Evolutionary conservation across 257 asterid species (phyloP), one percentile per base, ranked within the genome.

Genomic region (Knoxia roxburghii): DNA sequence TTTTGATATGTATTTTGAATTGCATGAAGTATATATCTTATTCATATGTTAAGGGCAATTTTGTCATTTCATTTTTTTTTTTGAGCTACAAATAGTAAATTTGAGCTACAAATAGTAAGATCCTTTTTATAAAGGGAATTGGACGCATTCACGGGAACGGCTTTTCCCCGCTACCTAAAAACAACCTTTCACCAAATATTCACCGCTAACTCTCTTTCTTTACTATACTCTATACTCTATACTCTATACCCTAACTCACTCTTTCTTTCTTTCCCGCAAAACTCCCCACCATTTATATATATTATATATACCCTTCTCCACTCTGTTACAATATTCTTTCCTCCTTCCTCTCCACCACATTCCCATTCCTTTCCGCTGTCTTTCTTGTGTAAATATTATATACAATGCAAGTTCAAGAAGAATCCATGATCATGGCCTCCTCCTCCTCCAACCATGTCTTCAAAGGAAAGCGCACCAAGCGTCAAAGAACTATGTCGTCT

Each of bases 391-490:
- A n/a, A n/a, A n/a, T n/a, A n/a, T n/a, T n/a, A n/a, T n/a, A n/a
- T n/a, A n/a, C n/a, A 9, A 85, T 80, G 90, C 89, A 79, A 65
- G 69, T 72, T 69, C 85, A 79, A 57, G 83, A 80, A 50, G 76
- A 79, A 24, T 61, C 5, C 13, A 7, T 55, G 26, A 20, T 3
- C 18, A 7, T 55, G 26, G 17, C 1, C 18, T 32, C 23, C 2
- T 43, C 1, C 18, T 32, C 23, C 2, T 43, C 55, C 17, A 59
- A 46, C 53, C 63, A 40, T 39, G 77, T 83, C 78, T 74, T 83
- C 64, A 89, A 85, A 78, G 82, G 89, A 37, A 89, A 84, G 77
- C 85, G 90, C 8, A 81, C 85, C 65, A 93, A 87, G 81, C 76
- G 94, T 56, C 86, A 85, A 1, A 83, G 90, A n/a, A 79, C 80